Conservation (phyloP, 108 stramenopile species). For the Chaetoceros tenuissimus region DNA sequence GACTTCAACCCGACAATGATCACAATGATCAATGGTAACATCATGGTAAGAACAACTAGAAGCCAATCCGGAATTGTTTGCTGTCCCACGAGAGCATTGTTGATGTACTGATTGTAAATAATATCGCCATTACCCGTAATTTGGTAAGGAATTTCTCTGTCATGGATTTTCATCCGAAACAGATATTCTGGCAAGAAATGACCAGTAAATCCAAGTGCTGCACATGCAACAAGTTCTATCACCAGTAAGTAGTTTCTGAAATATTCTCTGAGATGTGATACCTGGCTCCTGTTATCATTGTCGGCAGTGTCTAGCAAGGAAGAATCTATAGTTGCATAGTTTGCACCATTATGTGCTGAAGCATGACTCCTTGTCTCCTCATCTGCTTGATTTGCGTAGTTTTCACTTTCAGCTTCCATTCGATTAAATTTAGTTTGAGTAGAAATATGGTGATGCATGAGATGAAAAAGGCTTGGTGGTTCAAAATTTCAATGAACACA, state of each 20-base stretch:
- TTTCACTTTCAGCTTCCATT: too few species aligned
- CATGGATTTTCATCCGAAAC: background rate
- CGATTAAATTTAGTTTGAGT: too few species aligned
- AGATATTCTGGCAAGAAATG: background rate
- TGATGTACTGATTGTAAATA: background rate
- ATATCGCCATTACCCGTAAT: background rate
- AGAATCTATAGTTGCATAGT: too few species aligned
- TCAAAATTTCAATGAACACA: too few species aligned
- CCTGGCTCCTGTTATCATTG: too few species aligned
- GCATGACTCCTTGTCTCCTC: too few species aligned
- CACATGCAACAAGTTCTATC: slow-evolving; percentile 6
- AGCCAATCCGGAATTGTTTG: background rate
- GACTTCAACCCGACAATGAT: background rate
- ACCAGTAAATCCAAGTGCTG: background rate
- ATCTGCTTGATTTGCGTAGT: too few species aligned
- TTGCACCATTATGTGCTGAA: too few species aligned
- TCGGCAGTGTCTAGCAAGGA: too few species aligned
- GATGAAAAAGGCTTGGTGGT: too few species aligned
- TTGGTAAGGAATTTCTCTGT: background rate
- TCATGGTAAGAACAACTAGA: background rate
- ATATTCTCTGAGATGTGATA: background rate
- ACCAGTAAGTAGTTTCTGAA: background rate
- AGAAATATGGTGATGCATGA: too few species aligned
- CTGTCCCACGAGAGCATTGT: background rate
- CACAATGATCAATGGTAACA: background rate